Evolutionary conservation across 495 filamentous ascomycete species (phyloP), one percentile per base, ranked within the genome.

Genomic region (Achaetomiella virescens): DNA sequence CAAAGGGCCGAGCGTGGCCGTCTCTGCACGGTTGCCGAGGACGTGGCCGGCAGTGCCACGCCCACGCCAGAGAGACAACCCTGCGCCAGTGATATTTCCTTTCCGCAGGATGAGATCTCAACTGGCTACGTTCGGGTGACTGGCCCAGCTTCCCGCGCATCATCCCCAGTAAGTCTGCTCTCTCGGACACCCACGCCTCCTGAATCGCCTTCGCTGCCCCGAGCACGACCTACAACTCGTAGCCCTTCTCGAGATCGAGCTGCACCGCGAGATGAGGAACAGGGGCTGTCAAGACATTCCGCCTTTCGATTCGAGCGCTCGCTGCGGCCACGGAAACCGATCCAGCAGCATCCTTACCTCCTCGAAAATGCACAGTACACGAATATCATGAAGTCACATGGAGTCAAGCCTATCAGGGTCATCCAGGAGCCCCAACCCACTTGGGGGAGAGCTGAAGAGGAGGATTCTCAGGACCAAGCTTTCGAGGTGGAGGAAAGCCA

Each of bases 281-380:
- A 69, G 10, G 61, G 62, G 12, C 17, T 49, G 15, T 33, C 53
- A 17, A 56, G 61, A 8, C 62, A 65, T n/a, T 57, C 60, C 9
- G 45, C 48, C 7, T 31, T 58, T 15, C 66, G 61, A 27, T 22
- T 62, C 17, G 70, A 68, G 55, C 70, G 78, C 17, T 79, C 73
- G 25, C 67, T 91, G 15, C 78, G 88, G 27, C 79, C 85, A 22
- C 77, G 88, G 51, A 89, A 88, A 52, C 81, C 86, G 3, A 89
- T 89, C 31, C 88, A 91, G 62, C 68, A 89, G 48, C 85, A 88
- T 59, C 87, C 87, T 0, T 91, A 89, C 64, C 66, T 80, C 2
- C 61, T 87, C 6, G 87, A 91, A 61, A 78, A 78, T 60, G 85
- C 78, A n/a, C 80, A 80, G 53, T 89, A 90, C 63, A 73, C 76